Conservation (phyloP, 2,329 filamentous ascomycete species). For the Diaporthe nobilis region DNA sequence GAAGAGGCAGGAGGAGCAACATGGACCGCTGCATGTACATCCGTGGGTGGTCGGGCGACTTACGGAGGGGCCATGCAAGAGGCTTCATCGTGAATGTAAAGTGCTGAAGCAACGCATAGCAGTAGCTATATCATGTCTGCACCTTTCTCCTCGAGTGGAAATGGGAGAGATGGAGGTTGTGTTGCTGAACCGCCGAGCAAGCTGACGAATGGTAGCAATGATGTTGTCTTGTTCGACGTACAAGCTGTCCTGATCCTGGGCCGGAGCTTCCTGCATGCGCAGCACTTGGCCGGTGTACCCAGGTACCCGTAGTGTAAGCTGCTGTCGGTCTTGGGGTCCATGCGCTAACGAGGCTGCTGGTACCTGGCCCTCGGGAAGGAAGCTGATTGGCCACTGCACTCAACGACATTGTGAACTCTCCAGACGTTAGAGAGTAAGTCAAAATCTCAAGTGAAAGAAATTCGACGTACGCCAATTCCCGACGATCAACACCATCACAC, state of each 20-base stretch:
- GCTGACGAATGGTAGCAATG: constrained; percentile 13
- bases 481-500: background rate
- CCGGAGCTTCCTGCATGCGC: constrained; percentile 24
- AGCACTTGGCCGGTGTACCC: background rate
- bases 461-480: background rate
- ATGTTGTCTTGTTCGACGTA: constrained; percentile 34
- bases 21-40: background rate
- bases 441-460: constrained; percentile 25
- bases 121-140: constrained; percentile 40
- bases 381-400: constrained; percentile 31
- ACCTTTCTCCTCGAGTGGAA: background rate
- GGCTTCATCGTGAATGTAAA: constrained; percentile 39
- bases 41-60: constrained; percentile 44
- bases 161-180: background rate
- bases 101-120: constrained; percentile 39
- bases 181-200: background rate
- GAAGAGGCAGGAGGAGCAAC: background rate
- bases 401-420: background rate
- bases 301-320: background rate
- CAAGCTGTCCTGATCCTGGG: constrained; percentile 45
- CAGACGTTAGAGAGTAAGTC: background rate
- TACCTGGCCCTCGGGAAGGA: constrained; percentile 12
- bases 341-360: constrained; percentile 16
- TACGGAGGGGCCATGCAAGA: constrained; percentile 53
- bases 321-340: background rate